phyloP scores from a whole-genome alignment of 2,329 filamentous ascomycete species.

The Zymoseptoria pseudotritici region DNA sequence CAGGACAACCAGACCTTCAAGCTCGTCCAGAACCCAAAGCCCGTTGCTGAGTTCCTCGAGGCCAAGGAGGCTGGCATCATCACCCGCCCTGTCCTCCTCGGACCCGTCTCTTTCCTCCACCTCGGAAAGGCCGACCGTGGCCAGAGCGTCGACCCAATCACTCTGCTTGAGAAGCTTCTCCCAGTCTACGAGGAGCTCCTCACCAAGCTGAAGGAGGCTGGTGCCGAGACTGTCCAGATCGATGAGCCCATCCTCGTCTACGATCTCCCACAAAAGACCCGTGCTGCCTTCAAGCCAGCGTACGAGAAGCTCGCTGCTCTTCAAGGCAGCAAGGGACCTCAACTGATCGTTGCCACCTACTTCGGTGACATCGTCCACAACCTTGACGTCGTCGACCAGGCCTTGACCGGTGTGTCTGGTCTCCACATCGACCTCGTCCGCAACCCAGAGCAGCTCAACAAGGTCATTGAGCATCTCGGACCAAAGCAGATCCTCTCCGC shows the following conservation, averaged over 20 bases:
- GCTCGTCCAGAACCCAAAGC: constrained; percentile 81
- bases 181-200: constrained; percentile 93
- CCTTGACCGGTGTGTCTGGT: constrained; percentile 64
- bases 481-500: constrained; percentile 84
- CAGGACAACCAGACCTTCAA: constrained; percentile 96
- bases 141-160: constrained; percentile 86
- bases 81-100: constrained; percentile 90
- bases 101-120: constrained; percentile 93
- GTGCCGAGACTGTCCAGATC: constrained; percentile 94
- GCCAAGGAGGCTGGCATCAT: constrained; percentile 92
- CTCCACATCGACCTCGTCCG: constrained; percentile 95
- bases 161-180: constrained; percentile 84
- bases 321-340: constrained; percentile 68
- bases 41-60: constrained; percentile 88
- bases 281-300: constrained; percentile 94
- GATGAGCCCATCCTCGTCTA: constrained; percentile 97
- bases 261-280: constrained; percentile 80
- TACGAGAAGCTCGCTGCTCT: constrained; percentile 80
- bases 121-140: constrained; percentile 97
- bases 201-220: constrained; percentile 86
- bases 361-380: constrained; percentile 99
- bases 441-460: constrained; percentile 93
- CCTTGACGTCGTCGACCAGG: constrained; percentile 72
- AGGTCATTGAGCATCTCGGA: constrained; percentile 74
- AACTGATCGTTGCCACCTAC: constrained; percentile 90